Percentiles rank a stretch among this genome's conserved stretches.
Evolutionary conservation across 805 yeast species (phyloP).

Genomic region (Saturnispora halmiae): DNA sequence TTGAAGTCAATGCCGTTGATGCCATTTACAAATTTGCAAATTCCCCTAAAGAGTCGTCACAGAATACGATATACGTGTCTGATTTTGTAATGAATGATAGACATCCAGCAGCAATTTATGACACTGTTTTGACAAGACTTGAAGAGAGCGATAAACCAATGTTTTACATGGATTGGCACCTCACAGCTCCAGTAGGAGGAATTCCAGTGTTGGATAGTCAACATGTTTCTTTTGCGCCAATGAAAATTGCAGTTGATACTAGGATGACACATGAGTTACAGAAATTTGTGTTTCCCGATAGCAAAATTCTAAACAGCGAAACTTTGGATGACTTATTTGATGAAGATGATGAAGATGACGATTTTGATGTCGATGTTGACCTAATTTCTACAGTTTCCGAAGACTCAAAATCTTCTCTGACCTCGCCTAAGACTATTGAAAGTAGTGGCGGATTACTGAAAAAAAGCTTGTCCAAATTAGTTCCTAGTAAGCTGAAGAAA

Average conservation of each 20-base stretch:
- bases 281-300: slow-evolving; percentile 26
- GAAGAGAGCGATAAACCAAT: slow-evolving; percentile 24
- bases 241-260: slow-evolving; percentile 50
- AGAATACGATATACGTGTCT: slow-evolving; percentile 51
- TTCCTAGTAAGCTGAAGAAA: not conserved
- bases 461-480: slow-evolving; percentile 1
- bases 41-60: slow-evolving; percentile 59
- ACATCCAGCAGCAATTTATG: slow-evolving; percentile 47
- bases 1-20: slow-evolving; percentile 62
- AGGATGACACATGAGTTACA: slow-evolving; percentile 41
- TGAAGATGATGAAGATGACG: slow-evolving; percentile 4
- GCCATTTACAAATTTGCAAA: slow-evolving; percentile 54
- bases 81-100: slow-evolving; percentile 69
- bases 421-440: not conserved
- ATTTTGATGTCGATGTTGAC: slow-evolving; percentile 5
- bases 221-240: slow-evolving; percentile 41
- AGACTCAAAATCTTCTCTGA: slow-evolving; percentile 1
- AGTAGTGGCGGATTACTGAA: not conserved
- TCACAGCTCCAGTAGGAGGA: slow-evolving; percentile 57
- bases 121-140: slow-evolving; percentile 50
- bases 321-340: slow-evolving; percentile 4
- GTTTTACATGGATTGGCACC: slow-evolving; percentile 41
- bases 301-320: slow-evolving; percentile 6
- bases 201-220: slow-evolving; percentile 46
- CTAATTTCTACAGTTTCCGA: not conserved